Evolutionary conservation across 768 basidiomycete genomes (phyloP), one percentile per base, ranked within the genome.

Genomic region (Hemileccinum impolitum): DNA sequence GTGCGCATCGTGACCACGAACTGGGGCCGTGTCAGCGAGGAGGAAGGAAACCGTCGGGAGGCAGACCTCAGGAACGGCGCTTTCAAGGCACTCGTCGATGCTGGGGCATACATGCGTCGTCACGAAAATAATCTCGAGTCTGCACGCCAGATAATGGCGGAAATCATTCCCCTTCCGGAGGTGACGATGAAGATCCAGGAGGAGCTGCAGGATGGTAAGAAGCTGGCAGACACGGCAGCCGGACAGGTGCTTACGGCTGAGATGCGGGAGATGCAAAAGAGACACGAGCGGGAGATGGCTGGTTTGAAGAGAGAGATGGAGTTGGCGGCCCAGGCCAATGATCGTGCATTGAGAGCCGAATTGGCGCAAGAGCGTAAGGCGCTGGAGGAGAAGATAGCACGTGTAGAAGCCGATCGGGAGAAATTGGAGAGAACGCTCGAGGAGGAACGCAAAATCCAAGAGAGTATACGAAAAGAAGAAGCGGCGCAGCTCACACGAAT

Each of bases 1-100:
- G 74, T 79, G n/a, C 60, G 73, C 5, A 67, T 79, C 41, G 70
- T 70, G 32, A 77, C 78, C 1, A 78, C 68, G 14, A 76, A 72
- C 71, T 77, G 76, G 76, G 66, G 60, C 17, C 55, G 66, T 26
- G 65, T 72, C 32, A 58, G 51, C 13, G 46, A 47, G 18, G 55
- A 60, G 4, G 50, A 66, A 4, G 70, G 63, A 12, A 42, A 52
- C 25, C 42, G 39, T n/a, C 62, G 72, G 13, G 70, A 45, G 40
- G 34, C n/a, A 10, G 70, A 66, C 17, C 43, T 60, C 21, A 58
- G 55, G 12, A 58, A 75, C 26, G 76, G 78, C 50, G 43, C 50
- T 13, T 79, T 77, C 63, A 74, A 76, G 30, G 62, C 68, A 1
- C 73, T 69, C 2, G 55, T 78, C 7, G 70, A 72, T 6, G 71